Percentiles rank a stretch among this genome's conserved stretches.
Conservation (phyloP, 352 stramenopile species). For the Blastocystis sp. region DNA sequence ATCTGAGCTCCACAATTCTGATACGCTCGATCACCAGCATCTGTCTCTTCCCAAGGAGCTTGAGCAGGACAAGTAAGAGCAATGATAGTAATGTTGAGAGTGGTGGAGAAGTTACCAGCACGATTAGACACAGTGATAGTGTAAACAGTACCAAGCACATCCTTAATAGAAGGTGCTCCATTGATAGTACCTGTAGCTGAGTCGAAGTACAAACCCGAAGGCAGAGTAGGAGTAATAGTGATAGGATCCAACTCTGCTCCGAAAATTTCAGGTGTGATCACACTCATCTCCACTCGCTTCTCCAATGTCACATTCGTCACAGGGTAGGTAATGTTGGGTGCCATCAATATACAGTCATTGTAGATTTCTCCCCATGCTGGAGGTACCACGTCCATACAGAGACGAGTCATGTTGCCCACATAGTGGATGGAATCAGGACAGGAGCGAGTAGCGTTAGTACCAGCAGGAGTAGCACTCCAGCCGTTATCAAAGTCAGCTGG, state of each 20-base stretch:
- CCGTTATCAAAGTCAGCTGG: background rate
- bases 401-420: conserved; percentile 25
- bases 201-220: conserved; percentile 42
- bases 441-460: conserved; percentile 17
- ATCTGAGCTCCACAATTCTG: conserved; percentile 35
- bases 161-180: conserved; percentile 22
- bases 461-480: background rate
- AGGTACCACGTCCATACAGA: background rate
- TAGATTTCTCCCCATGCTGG: conserved; percentile 18
- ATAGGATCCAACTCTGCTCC: conserved; percentile 19
- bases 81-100: conserved; percentile 40
- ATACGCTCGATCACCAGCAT: conserved; percentile 29
- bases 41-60: conserved; percentile 28
- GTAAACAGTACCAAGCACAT: conserved; percentile 1
- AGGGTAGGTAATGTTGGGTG: conserved; percentile 59
- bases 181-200: background rate
- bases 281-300: conserved; percentile 51
- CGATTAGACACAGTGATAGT: conserved; percentile 41
- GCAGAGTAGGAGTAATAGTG: background rate
- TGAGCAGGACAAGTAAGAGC: conserved; percentile 26
- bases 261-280: conserved; percentile 22
- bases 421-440: conserved; percentile 31
- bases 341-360: conserved; percentile 6
- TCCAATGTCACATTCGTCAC: conserved; percentile 40
- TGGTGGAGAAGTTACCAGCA: conserved; percentile 15